A percentile compares a stretch with the other conserved stretches of the same genome.
These are phyloP conservation scores for Saccharomyces paradoxus DNA, from an alignment of 805 yeast species.

Conservation along the genomic window DNA sequence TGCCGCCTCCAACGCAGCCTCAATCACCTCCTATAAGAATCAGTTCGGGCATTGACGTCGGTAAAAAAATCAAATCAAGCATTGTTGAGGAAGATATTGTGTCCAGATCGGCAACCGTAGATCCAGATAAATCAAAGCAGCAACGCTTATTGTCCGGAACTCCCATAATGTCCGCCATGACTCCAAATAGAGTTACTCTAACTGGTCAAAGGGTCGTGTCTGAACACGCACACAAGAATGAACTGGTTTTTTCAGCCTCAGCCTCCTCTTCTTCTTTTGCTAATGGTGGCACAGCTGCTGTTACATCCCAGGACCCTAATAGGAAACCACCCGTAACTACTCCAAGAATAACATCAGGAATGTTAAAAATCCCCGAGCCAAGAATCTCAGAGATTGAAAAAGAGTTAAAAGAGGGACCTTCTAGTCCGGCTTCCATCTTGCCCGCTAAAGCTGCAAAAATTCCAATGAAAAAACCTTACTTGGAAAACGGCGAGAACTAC, in stretches of 20 bases:
- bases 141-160: constrained; percentile 29
- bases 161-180: constrained; percentile 21
- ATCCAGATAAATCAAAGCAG: constrained; percentile 32
- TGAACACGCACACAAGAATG: constrained; percentile 9
- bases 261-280: background rate
- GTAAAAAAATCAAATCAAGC: constrained; percentile 26
- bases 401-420: constrained; percentile 33
- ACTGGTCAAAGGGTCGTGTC: constrained; percentile 24
- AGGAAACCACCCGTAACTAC: constrained; percentile 9
- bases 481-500: constrained; percentile 6
- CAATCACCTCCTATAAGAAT: constrained; percentile 33
- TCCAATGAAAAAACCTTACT: constrained; percentile 31
- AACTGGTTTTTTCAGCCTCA: background rate
- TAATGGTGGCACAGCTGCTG: background rate
- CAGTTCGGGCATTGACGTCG: constrained; percentile 28
- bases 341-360: constrained; percentile 37
- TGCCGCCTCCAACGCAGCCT: constrained; percentile 33
- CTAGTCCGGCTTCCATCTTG: constrained; percentile 30
- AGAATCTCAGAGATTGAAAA: constrained; percentile 35
- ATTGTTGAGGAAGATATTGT: constrained; percentile 31
- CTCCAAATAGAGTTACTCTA: constrained; percentile 23
- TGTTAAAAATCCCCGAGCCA: constrained; percentile 38
- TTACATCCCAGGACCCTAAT: background rate
- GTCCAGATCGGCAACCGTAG: constrained; percentile 32
- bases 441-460: constrained; percentile 29